Evolutionary conservation across 108 stramenopile genomes (phyloP).

Genomic region (Aurantiochytrium sp.): DNA sequence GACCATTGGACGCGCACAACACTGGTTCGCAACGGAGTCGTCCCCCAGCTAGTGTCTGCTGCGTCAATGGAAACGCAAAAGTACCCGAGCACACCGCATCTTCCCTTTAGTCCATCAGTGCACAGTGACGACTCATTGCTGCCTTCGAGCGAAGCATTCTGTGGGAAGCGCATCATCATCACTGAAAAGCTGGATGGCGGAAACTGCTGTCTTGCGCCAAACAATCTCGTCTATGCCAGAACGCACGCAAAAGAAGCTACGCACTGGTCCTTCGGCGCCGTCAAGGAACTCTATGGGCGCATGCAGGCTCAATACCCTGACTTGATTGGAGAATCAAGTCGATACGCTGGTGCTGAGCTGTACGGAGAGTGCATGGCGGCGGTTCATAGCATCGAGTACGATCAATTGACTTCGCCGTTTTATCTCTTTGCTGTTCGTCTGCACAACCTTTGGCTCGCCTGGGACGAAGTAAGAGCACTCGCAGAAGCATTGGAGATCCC

Average conservation of each 20-base stretch:
- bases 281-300: neutral
- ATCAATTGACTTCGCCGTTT: neutral
- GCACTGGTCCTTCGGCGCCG: neutral
- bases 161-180: neutral
- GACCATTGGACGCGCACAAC: constrained; percentile 30
- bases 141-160: neutral
- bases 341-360: neutral
- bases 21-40: neutral
- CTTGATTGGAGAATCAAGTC: neutral
- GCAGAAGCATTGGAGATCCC: neutral
- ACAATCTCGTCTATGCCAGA: neutral
- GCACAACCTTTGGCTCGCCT: neutral
- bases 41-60: neutral
- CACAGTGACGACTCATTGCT: neutral
- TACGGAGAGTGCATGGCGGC: neutral
- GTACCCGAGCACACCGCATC: neutral
- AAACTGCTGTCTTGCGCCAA: neutral
- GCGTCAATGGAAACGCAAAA: neutral
- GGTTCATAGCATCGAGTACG: neutral
- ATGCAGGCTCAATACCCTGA: neutral
- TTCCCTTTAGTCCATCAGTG: neutral
- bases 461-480: neutral
- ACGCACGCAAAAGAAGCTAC: neutral
- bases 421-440: neutral
- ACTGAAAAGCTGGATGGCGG: constrained; percentile 9